Conservation (phyloP, 139 green algal species). For the Chlamydomonas eustigma region DNA sequence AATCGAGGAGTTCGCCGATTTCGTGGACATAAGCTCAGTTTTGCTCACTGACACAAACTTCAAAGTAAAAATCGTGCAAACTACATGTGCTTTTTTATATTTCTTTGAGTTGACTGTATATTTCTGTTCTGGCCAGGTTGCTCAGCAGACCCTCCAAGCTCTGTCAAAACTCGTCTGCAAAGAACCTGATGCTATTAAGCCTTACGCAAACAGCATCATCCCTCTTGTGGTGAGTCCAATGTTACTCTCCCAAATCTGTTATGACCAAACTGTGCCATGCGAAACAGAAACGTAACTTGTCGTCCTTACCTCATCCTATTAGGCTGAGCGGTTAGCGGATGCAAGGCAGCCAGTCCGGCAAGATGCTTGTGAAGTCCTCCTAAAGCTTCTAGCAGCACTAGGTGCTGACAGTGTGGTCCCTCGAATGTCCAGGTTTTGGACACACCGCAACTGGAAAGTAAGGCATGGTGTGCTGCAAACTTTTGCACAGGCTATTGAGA, state of each 20-base stretch:
- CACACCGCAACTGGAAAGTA: slow-evolving; percentile 32
- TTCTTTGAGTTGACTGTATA: too few relatives aligned
- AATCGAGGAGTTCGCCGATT: slow-evolving; percentile 24
- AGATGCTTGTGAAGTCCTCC: slow-evolving; percentile 42
- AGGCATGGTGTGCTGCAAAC: slow-evolving; percentile 51
- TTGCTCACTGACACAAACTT: slow-evolving; percentile 40
- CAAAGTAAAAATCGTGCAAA: slow-evolving; percentile 28
- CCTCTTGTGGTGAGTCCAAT: slow-evolving; percentile 36
- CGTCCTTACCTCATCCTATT: background rate
- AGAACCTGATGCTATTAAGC: slow-evolving; percentile 4
- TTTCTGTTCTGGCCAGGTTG: slow-evolving; percentile 13
- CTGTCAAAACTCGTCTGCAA: slow-evolving; percentile 19
- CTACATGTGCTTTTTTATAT: background rate
- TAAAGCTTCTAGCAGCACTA: slow-evolving; percentile 22
- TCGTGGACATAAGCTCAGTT: slow-evolving; percentile 28
- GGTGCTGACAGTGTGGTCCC: background rate
- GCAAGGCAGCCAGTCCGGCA: slow-evolving; percentile 41
- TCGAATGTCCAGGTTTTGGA: slow-evolving; percentile 8
- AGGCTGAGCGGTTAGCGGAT: slow-evolving; percentile 48
- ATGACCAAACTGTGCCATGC: too few relatives aligned
- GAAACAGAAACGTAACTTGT: background rate
- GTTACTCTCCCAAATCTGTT: too few relatives aligned
- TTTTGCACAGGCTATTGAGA: slow-evolving; percentile 38
- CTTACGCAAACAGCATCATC: slow-evolving; percentile 20
- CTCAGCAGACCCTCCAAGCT: slow-evolving; percentile 28